Evolutionary conservation across 345 rosid genomes (phyloP).

Genomic region (Pugionium cornutum): DNA sequence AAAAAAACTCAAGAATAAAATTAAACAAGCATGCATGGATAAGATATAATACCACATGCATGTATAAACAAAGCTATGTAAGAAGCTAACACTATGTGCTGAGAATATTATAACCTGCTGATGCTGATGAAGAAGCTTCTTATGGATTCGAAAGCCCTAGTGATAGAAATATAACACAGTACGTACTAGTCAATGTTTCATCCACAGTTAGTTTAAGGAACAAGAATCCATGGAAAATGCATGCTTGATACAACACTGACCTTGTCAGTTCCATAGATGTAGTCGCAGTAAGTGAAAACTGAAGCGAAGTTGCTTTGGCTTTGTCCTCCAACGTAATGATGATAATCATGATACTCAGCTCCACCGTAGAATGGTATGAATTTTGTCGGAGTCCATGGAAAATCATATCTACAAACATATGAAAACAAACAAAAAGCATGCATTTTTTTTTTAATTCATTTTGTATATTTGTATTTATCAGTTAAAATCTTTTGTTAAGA

Average conservation of each 20-base stretch:
- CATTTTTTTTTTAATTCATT: no score
- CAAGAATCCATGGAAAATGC: background rate
- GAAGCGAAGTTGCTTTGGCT: conserved; percentile 92
- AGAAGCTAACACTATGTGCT: background rate
- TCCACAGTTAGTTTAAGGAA: background rate
- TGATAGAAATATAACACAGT: background rate
- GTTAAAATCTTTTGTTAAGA: background rate
- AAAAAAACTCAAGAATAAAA: background rate
- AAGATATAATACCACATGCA: background rate
- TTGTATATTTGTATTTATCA: no score
- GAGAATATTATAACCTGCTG: conserved; percentile 23
- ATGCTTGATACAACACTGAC: conserved; percentile 34
- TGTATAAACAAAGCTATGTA: background rate
- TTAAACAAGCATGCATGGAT: background rate
- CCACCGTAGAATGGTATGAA: conserved; percentile 84
- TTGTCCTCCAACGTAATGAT: conserved; percentile 39
- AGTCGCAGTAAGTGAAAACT: conserved; percentile 85
- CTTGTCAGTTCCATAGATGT: conserved; percentile 79
- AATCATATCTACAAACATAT: conserved; percentile 57
- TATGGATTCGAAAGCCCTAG: conserved; percentile 37
- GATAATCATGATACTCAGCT: conserved; percentile 77
- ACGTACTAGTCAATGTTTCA: background rate
- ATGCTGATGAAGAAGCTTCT: conserved; percentile 31
- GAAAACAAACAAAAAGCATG: background rate
- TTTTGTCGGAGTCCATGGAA: conserved; percentile 69